Conservation (phyloP, 257 asterid species). For the Petrea volubilis region DNA sequence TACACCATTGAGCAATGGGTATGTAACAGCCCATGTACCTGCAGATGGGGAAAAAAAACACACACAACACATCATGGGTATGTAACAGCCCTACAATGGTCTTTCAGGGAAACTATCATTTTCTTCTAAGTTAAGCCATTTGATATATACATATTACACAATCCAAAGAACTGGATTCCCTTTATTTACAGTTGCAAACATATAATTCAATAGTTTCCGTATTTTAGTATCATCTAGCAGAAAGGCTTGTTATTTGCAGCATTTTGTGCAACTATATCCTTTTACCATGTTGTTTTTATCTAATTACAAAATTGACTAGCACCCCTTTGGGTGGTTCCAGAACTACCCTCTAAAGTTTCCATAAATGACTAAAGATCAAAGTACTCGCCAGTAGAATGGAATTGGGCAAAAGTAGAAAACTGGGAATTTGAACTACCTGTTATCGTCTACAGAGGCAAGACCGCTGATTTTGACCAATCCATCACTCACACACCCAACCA, state of each 20-base stretch:
- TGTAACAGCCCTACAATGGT: background rate
- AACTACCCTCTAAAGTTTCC: too few relatives aligned
- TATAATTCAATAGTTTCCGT: background rate
- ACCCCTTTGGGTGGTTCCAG: too few relatives aligned
- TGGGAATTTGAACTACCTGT: conserved; percentile 8
- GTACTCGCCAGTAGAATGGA: conserved; percentile 1
- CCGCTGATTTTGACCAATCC: too few relatives aligned
- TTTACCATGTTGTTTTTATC: background rate
- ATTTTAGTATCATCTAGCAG: background rate
- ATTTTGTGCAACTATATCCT: background rate
- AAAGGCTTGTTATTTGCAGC: background rate
- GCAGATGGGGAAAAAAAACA: background rate
- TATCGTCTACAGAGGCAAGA: too few relatives aligned
- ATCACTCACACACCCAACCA: too few relatives aligned
- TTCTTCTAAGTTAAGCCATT: background rate
- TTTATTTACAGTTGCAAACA: background rate
- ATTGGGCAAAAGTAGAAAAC: background rate
- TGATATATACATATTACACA: background rate
- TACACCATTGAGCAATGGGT: background rate
- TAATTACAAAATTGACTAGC: background rate
- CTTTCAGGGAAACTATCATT: background rate
- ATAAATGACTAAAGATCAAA: background rate
- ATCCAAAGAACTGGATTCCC: background rate
- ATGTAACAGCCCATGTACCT: background rate
- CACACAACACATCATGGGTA: background rate